A percentile compares a stretch with the other conserved stretches of the same genome.
These are phyloP conservation scores for Colletotrichum lentis DNA, from an alignment of 2,329 filamentous ascomycete species.

Conservation along the genomic window DNA sequence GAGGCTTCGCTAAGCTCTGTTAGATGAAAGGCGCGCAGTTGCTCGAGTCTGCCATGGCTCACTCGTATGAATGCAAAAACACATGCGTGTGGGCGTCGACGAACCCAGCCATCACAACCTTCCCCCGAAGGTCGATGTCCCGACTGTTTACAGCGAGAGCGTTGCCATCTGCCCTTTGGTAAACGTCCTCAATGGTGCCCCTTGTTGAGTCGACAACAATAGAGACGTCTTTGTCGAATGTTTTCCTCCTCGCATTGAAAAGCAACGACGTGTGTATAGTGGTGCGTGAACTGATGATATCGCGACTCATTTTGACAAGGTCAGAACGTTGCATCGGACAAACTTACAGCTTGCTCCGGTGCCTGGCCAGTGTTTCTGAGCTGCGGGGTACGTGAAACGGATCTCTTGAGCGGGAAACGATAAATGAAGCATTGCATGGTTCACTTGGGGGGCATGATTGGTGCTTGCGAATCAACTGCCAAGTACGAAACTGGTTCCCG, in stretches of 20 bases:
- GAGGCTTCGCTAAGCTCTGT: slow-evolving; percentile 30
- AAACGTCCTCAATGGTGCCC: slow-evolving; percentile 52
- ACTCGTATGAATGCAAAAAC: slow-evolving; percentile 61
- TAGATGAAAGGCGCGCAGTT: neutral
- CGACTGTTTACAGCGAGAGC: slow-evolving; percentile 43
- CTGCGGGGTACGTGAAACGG: neutral
- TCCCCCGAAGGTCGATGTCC: slow-evolving; percentile 63
- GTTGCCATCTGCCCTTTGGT: slow-evolving; percentile 42
- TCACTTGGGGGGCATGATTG: neutral
- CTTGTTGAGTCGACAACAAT: slow-evolving; percentile 51
- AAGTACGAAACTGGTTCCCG: neutral
- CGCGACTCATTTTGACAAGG: slow-evolving; percentile 8
- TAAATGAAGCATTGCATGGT: neutral
- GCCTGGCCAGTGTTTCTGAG: neutral
- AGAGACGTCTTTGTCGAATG: slow-evolving; percentile 52
- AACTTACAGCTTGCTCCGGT: neutral
- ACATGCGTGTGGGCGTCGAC: slow-evolving; percentile 66
- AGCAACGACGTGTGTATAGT: slow-evolving; percentile 56
- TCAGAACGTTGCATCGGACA: neutral
- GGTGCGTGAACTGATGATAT: slow-evolving; percentile 20
- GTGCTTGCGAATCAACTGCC: neutral
- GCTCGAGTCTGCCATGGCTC: slow-evolving; percentile 20
- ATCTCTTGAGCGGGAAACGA: neutral
- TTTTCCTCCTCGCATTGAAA: slow-evolving; percentile 56
- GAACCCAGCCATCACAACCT: slow-evolving; percentile 60